Percentiles rank a stretch among this genome's conserved stretches.
phyloP scores from a whole-genome alignment of 306 rosid species.

The Ammopiptanthus mongolicus region DNA sequence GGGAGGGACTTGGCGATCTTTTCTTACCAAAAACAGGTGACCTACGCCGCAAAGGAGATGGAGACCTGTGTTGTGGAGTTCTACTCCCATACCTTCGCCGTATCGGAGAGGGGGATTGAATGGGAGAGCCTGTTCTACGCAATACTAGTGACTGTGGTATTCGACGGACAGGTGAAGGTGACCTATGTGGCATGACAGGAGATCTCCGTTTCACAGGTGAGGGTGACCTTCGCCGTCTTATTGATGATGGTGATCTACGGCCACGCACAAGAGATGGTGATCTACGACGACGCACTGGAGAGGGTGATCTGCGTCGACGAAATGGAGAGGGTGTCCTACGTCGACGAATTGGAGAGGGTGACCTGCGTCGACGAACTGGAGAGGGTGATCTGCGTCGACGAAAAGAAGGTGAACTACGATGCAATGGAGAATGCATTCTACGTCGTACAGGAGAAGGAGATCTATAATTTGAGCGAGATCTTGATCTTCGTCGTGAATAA shows the following conservation, averaged over 20 bases:
- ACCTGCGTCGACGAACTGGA: constrained; percentile 32
- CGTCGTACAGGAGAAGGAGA: constrained; percentile 49
- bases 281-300: constrained; percentile 2
- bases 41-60: constrained; percentile 40
- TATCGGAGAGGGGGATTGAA: constrained; percentile 31
- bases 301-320: constrained; percentile 37
- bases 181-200: constrained; percentile 18
- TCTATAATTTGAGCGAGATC: constrained; percentile 42
- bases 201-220: constrained; percentile 35
- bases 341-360: constrained; percentile 32
- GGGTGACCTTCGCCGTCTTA: constrained; percentile 29
- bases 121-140: constrained; percentile 38
- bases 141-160: constrained; percentile 18
- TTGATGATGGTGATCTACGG: constrained; percentile 50
- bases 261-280: constrained; percentile 41
- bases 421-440: constrained; percentile 52
- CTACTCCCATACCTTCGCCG: constrained; percentile 39
- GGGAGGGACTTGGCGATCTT: constrained; percentile 33
- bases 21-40: constrained; percentile 39
- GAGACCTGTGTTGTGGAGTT: constrained; percentile 39
- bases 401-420: constrained; percentile 28
- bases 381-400: constrained; percentile 54
- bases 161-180: constrained; percentile 38
- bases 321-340: constrained; percentile 53
- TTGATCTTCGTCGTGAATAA: constrained; percentile 42